Conservation (phyloP, 306 rosid genomes). For the Prunus fruticosa region DNA sequence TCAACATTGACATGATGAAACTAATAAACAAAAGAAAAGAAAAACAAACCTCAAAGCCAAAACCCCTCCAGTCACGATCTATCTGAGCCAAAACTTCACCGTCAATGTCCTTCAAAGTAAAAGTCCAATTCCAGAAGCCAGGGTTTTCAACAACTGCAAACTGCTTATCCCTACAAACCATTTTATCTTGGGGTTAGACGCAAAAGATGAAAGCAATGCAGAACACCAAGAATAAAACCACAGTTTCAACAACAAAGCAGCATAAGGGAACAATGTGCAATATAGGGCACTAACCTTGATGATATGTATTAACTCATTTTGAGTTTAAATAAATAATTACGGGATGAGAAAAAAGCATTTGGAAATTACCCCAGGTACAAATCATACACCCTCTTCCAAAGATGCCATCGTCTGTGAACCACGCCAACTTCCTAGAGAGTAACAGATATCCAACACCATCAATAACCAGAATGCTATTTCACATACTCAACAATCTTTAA, state of each 20-base stretch:
- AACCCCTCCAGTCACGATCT: conserved; percentile 98
- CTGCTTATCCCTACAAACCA: conserved; percentile 63
- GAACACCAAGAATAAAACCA: background rate
- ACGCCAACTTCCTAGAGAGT: conserved; percentile 84
- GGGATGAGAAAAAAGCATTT: background rate
- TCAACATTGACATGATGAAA: background rate
- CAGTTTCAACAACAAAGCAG: background rate
- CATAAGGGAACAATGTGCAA: background rate
- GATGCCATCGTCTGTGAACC: conserved; percentile 97
- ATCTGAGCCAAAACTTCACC: conserved; percentile 83
- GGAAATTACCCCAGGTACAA: conserved; percentile 83
- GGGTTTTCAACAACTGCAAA: conserved; percentile 97
- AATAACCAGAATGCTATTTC: conserved; percentile 31
- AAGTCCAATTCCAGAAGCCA: conserved; percentile 98
- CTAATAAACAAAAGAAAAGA: background rate
- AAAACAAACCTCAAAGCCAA: conserved; percentile 85
- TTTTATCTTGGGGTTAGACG: conserved; percentile 24
- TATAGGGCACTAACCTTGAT: conserved; percentile 1
- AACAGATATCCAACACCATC: conserved; percentile 17
- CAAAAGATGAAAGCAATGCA: background rate
- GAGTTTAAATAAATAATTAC: background rate
- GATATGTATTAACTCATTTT: background rate
- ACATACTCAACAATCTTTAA: conserved; percentile 4
- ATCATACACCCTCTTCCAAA: conserved; percentile 95
- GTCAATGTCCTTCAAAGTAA: conserved; percentile 74